Base-by-base conservation (phyloP, 352 stramenopile genomes). In the Phytophthora parvispora region DNA sequence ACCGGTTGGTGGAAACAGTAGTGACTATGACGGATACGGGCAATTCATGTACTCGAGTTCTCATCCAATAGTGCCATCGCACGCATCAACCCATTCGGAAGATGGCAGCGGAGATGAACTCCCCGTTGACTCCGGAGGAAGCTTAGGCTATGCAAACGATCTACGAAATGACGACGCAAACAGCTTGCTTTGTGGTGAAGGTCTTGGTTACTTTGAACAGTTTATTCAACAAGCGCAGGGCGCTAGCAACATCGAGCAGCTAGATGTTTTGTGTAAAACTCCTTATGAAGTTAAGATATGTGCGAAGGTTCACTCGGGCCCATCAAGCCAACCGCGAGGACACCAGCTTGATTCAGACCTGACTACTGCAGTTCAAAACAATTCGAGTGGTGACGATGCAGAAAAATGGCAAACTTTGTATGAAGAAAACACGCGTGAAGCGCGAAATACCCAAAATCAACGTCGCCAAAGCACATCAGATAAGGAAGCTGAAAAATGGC, bases 401-500 rank as follows among this genome's bases (percentile, higher is more conserved):
- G 16, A 34, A 45, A 59, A 54, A n/a, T 40, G 38, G 53, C 29
- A 54, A 4, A 32, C 53, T 16, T 43, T 70, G 1, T 76, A 55
- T 43, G 64, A 81, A 34, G 31, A 36, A 24, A 64, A 52, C 3
- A 52, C 43, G 10, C 36, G 48, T 28, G 60, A 85, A 16, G 38
- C 70, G 2, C 40, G 71, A 31, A 64, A 66, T 12, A 36, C 13
- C 45, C 15, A 58, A 52, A 29, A 3, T 9, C 25, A 52, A 7
- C 6, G 20, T 20, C 36, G 9, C 28, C 36, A 52, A 24, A 63
- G n/a, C 9, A 48, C 25, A 31, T 42, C 55, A 32, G 13, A 56
- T 47, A 29, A 27, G 25, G 64, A 72, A 67, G 28, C 52, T 36
- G 61, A 22, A 60, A 64, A 80, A 27, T 84, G 70, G 71, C 59